These are phyloP conservation scores for Ogataea kodamae DNA, from an alignment of 805 yeast genomes.

Conservation along the genomic window DNA sequence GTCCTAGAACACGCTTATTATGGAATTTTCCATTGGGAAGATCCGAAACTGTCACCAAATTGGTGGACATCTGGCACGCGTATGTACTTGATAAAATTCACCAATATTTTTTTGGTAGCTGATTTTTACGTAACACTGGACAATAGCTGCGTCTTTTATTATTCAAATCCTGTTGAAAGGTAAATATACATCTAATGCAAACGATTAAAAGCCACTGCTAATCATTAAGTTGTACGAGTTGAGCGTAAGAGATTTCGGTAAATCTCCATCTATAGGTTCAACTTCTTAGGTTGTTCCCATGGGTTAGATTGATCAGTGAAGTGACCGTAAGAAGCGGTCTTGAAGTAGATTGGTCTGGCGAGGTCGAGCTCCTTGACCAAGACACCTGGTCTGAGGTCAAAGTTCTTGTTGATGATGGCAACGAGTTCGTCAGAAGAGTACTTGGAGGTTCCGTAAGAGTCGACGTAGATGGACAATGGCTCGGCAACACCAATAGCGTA, in stretches of 20 bases:
- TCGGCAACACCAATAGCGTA: slow-evolving; percentile 99
- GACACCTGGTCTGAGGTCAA: slow-evolving; percentile 99
- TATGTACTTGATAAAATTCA: too few relatives aligned
- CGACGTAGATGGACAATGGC: slow-evolving; percentile 96
- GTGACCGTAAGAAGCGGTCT: slow-evolving; percentile 99
- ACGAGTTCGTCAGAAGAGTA: slow-evolving; percentile 87
- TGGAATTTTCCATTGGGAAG: slow-evolving; percentile 9
- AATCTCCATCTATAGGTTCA: slow-evolving; percentile 46
- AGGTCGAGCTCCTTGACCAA: slow-evolving; percentile 93
- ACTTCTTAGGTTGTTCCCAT: slow-evolving; percentile 95
- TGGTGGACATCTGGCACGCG: slow-evolving; percentile 1
- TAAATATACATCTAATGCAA: slow-evolving; percentile 24
- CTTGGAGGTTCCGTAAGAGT: slow-evolving; percentile 96
- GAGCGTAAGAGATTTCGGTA: slow-evolving; percentile 23
- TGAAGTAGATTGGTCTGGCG: slow-evolving; percentile 98
- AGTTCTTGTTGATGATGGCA: slow-evolving; percentile 86
- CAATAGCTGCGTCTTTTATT: slow-evolving; percentile 2
- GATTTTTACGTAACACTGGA: too few relatives aligned
- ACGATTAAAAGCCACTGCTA: slow-evolving; percentile 12
- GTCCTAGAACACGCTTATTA: slow-evolving; percentile 15
- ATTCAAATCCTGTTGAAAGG: slow-evolving; percentile 26
- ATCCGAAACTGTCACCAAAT: slow-evolving; percentile 2
- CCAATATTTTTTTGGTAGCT: slow-evolving; percentile 1
- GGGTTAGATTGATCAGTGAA: slow-evolving; percentile 98
- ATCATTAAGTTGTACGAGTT: slow-evolving; percentile 27